Evolutionary conservation across 2,329 filamentous ascomycete species (phyloP).

Genomic region (Ophiostoma himal-ulmi): DNA sequence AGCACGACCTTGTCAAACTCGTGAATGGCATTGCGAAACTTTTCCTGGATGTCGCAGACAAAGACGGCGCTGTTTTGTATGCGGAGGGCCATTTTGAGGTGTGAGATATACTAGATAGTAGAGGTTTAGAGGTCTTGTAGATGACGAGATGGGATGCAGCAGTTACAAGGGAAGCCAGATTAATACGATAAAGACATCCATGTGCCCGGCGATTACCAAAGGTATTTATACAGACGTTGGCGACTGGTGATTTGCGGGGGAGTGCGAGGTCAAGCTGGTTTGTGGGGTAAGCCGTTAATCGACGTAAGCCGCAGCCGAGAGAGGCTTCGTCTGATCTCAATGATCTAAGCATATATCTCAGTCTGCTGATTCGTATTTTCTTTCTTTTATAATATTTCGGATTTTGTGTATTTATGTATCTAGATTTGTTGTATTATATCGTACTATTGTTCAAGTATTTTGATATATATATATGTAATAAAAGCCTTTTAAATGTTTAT

Average conservation of each 20-base stretch:
- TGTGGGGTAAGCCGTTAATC: neutral
- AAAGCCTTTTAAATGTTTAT: too few species aligned
- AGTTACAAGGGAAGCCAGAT: neutral
- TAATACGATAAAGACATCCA: neutral
- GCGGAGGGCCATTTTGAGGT: conserved; percentile 4
- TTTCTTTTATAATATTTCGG: neutral
- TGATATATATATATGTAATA: too few species aligned
- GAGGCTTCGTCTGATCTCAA: neutral
- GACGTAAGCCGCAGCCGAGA: neutral
- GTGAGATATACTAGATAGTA: neutral
- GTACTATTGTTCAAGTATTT: too few species aligned
- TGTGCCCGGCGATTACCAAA: neutral
- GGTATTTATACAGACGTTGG: neutral
- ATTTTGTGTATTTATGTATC: neutral
- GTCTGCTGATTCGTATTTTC: neutral
- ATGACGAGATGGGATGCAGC: neutral
- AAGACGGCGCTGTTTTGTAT: conserved; percentile 41
- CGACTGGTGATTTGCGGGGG: neutral
- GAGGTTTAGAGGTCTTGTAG: neutral
- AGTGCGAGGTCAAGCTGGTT: neutral
- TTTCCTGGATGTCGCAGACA: conserved; percentile 92
- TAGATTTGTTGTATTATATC: too few species aligned
- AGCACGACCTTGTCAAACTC: conserved; percentile 74
- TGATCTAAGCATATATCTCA: neutral
- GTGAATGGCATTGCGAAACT: conserved; percentile 76